phyloP scores from a whole-genome alignment of 2,329 filamentous ascomycete genomes.

The Cladosporium phlei region DNA sequence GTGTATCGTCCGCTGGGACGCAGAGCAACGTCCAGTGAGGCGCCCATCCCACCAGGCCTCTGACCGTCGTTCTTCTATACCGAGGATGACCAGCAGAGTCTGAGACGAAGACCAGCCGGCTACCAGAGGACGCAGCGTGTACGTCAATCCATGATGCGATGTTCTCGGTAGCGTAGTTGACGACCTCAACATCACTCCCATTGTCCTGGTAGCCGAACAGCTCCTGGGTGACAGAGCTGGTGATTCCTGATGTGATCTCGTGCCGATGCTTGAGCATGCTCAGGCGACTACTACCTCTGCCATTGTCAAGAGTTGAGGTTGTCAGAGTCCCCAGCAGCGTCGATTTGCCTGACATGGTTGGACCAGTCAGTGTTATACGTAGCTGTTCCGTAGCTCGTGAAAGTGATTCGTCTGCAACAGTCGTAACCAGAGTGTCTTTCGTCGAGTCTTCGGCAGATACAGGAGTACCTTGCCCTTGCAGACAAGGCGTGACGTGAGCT shows the following conservation, averaged over 20 bases:
- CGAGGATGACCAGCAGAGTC: slow-evolving; percentile 89
- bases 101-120: slow-evolving; percentile 78
- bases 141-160: slow-evolving; percentile 94
- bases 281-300: slow-evolving; percentile 80
- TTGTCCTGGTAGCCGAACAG: slow-evolving; percentile 69
- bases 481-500: slow-evolving; percentile 74
- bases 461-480: slow-evolving; percentile 21
- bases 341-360: slow-evolving; percentile 88
- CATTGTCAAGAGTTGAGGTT: slow-evolving; percentile 85
- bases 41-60: slow-evolving; percentile 90
- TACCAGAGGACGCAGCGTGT: slow-evolving; percentile 68
- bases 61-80: slow-evolving; percentile 81
- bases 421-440: too few relatives aligned
- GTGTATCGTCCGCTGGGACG: slow-evolving; percentile 71
- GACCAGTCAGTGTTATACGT: slow-evolving; percentile 79
- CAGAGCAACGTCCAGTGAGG: slow-evolving; percentile 92
- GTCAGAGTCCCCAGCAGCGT: slow-evolving; percentile 83
- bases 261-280: slow-evolving; percentile 89
- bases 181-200: slow-evolving; percentile 42
- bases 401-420: too few relatives aligned
- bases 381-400: slow-evolving; percentile 60
- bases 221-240: slow-evolving; percentile 91
- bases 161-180: slow-evolving; percentile 83
- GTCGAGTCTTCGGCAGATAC: background rate
- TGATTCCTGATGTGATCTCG: slow-evolving; percentile 85